A percentile compares a stretch with the other conserved stretches of the same genome.
phyloP scores from a whole-genome alignment of 2,329 filamentous ascomycete genomes.

The Cladosporium sp. region DNA sequence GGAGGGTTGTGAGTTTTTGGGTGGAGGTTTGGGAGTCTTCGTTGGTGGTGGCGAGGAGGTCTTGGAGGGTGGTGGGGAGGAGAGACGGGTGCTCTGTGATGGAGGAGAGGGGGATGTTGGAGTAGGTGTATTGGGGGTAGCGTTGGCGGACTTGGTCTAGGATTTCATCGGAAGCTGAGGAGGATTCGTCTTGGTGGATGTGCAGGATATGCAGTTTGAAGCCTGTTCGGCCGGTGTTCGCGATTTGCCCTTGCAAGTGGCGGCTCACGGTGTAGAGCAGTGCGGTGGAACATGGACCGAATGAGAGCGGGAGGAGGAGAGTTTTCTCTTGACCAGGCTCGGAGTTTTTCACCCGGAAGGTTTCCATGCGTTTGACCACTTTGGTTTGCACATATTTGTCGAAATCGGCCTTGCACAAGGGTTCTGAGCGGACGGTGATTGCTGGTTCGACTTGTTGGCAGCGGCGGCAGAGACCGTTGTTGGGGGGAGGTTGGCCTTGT shows the following conservation, averaged over 20 bases:
- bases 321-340: constrained; percentile 42
- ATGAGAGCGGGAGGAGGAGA: constrained; percentile 75
- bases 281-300: constrained; percentile 73
- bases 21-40: background rate
- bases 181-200: constrained; percentile 36
- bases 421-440: constrained; percentile 54
- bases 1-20: constrained; percentile 36
- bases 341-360: constrained; percentile 51
- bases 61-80: constrained; percentile 4
- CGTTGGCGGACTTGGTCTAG: constrained; percentile 47
- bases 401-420: constrained; percentile 69
- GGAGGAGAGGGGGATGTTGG: constrained; percentile 29
- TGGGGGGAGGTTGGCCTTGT: constrained; percentile 5
- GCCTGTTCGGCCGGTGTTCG: constrained; percentile 58
- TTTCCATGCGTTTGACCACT: constrained; percentile 70
- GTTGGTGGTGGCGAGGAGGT: background rate
- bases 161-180: constrained; percentile 40
- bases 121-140: constrained; percentile 65
- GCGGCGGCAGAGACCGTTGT: constrained; percentile 46
- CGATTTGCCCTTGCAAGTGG: constrained; percentile 61
- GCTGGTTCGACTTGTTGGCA: constrained; percentile 50
- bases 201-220: constrained; percentile 61
- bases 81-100: background rate
- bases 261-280: constrained; percentile 71
- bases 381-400: constrained; percentile 72